phyloP scores from a whole-genome alignment of 768 basidiomycete genomes.

The Russula dissimulans region DNA sequence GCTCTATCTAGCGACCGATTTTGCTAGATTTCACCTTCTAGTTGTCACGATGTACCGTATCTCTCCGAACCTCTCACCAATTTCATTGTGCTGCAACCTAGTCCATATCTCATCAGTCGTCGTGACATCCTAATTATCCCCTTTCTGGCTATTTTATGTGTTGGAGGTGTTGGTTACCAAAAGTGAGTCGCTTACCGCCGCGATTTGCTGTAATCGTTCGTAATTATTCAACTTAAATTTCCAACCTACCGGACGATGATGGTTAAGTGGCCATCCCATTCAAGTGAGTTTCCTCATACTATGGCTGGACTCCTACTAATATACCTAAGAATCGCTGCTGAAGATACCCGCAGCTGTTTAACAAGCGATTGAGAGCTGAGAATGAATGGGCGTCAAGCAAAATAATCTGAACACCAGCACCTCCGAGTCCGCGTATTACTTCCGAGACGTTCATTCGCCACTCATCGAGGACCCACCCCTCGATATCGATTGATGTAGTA shows the following conservation, averaged over 20 bases:
- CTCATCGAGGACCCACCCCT: not conserved
- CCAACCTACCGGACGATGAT: not conserved
- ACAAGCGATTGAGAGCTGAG: not conserved
- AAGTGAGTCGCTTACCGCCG: no score
- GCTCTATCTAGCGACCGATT: slow-evolving; percentile 34
- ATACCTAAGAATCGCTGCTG: not conserved
- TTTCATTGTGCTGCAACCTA: not conserved
- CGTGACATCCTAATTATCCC: not conserved
- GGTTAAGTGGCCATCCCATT: not conserved
- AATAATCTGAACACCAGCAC: not conserved
- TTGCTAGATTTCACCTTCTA: slow-evolving; percentile 26
- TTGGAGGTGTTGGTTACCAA: no score
- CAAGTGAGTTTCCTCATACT: not conserved
- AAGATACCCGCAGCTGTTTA: not conserved
- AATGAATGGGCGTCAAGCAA: not conserved
- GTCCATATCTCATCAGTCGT: not conserved
- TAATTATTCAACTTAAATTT: no score
- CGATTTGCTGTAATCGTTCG: no score
- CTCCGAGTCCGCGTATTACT: not conserved
- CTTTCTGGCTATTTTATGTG: not conserved
- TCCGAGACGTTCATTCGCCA: not conserved
- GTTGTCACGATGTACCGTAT: not conserved
- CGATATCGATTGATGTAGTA: not conserved
- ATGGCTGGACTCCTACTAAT: not conserved
- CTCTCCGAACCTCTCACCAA: not conserved